These are phyloP conservation scores for Hymenoscyphus fructigenus DNA, from an alignment of 2,329 filamentous ascomycete species.

Conservation along the genomic window DNA sequence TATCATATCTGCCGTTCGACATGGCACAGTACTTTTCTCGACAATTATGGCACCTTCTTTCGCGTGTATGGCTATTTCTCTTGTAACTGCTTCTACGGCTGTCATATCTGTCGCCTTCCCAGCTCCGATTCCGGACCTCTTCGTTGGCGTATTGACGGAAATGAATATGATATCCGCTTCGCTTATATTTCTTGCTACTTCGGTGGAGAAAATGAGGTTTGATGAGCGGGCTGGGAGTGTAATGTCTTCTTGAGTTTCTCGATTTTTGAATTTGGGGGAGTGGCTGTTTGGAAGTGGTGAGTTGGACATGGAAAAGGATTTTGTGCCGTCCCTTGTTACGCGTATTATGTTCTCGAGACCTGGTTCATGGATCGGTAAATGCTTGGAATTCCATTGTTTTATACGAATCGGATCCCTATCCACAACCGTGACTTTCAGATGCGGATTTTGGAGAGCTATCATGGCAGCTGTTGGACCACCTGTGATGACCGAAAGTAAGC, in stretches of 20 bases:
- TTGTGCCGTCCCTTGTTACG: conserved; percentile 59
- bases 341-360: conserved; percentile 68
- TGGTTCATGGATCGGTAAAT: conserved; percentile 75
- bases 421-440: conserved; percentile 71
- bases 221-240: conserved; percentile 48
- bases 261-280: not conserved
- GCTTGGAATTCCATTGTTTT: conserved; percentile 68
- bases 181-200: conserved; percentile 59
- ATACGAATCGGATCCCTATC: conserved; percentile 67
- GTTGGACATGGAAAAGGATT: conserved; percentile 44
- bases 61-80: conserved; percentile 65
- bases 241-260: conserved; percentile 25
- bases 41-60: conserved; percentile 70
- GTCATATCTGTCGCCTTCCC: conserved; percentile 72
- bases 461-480: conserved; percentile 75
- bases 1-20: conserved; percentile 69
- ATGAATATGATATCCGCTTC: conserved; percentile 74
- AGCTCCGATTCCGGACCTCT: conserved; percentile 66
- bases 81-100: conserved; percentile 67
- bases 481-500: conserved; percentile 5
- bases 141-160: conserved; percentile 78
- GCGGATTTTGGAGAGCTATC: conserved; percentile 70
- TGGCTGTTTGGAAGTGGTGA: not conserved
- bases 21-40: conserved; percentile 80
- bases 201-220: conserved; percentile 74